These are phyloP conservation scores for Colletotrichum orbiculare DNA, from an alignment of 2,329 filamentous ascomycete species.

Conservation along the genomic window DNA sequence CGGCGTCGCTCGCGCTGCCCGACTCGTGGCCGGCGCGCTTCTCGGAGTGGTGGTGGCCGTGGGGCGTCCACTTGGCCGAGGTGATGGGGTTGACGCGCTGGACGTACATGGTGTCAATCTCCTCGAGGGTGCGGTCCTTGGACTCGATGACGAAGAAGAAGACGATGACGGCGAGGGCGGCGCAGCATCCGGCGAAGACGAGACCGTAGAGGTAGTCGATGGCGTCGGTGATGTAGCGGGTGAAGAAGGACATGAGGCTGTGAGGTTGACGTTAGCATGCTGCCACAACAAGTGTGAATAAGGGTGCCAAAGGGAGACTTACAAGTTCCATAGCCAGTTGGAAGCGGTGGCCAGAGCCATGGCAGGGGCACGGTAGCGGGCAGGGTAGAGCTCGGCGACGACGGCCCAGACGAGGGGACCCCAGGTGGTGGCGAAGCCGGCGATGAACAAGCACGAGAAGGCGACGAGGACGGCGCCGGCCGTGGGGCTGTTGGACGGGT, in stretches of 20 bases:
- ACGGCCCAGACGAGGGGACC: conserved; percentile 76
- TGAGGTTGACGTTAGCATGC: conserved; percentile 21
- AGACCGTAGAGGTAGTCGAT: conserved; percentile 79
- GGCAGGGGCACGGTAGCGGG: conserved; percentile 63
- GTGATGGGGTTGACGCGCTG: conserved; percentile 60
- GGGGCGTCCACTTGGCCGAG: conserved; percentile 49
- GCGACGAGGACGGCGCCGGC: conserved; percentile 72
- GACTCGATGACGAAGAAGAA: conserved; percentile 83
- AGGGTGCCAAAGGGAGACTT: conserved; percentile 61
- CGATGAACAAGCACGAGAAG: conserved; percentile 77
- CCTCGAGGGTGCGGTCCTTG: conserved; percentile 77
- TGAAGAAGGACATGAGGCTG: conserved; percentile 58
- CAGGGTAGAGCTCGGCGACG: conserved; percentile 73
- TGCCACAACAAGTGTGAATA: background rate
- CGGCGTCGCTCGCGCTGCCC: conserved; percentile 25
- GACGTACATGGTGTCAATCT: conserved; percentile 82
- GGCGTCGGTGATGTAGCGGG: conserved; percentile 76
- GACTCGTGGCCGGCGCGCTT: conserved; percentile 41
- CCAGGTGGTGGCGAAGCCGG: conserved; percentile 76
- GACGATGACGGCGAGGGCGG: conserved; percentile 71
- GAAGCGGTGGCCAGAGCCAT: conserved; percentile 67
- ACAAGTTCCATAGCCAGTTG: conserved; percentile 76
- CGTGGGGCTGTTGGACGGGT: conserved; percentile 57
- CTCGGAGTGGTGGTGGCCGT: conserved; percentile 38
- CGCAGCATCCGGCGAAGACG: conserved; percentile 76